Conservation (phyloP, 208 protist genomes). For the Acanthamoeba healyi region DNA sequence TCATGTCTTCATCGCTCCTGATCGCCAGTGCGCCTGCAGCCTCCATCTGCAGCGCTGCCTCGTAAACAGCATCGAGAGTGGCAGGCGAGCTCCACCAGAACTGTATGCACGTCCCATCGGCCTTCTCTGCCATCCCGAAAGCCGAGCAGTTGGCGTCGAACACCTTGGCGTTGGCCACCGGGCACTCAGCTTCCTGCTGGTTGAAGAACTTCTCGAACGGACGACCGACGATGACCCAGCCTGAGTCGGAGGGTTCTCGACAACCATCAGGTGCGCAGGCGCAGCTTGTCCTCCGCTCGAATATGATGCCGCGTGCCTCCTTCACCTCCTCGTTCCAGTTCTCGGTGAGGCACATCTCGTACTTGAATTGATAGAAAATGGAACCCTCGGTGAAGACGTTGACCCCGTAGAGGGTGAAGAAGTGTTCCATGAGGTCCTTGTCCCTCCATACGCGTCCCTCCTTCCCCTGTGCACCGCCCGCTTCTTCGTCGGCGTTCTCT, state of each 20-base stretch:
- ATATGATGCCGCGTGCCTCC: constrained; percentile 44
- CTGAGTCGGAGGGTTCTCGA: background rate
- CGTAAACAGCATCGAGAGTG: constrained; percentile 7
- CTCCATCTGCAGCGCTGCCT: background rate
- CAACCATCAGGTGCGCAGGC: background rate
- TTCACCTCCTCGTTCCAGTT: constrained; percentile 58
- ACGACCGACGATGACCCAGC: constrained; percentile 27
- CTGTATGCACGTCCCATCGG: constrained; percentile 61
- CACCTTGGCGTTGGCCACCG: background rate
- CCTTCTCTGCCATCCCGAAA: constrained; percentile 43
- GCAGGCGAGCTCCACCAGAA: constrained; percentile 41
- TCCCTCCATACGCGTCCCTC: constrained; percentile 12
- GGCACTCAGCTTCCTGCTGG: constrained; percentile 44
- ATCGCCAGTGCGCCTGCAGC: background rate
- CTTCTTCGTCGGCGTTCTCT: background rate
- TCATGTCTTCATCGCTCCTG: background rate
- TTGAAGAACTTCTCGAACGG: constrained; percentile 72
- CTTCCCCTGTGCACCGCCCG: background rate
- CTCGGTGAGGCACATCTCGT: constrained; percentile 54
- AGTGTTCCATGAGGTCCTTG: constrained; percentile 41
- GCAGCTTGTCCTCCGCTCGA: background rate
- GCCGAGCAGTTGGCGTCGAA: constrained; percentile 8
- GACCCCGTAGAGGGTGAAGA: constrained; percentile 56
- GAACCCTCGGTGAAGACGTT: constrained; percentile 60
- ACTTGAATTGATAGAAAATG: constrained; percentile 69